Percentiles rank a stretch among this genome's conserved stretches.
Conservation (phyloP, 495 filamentous ascomycete genomes). For the Aspergillus asperescens region DNA sequence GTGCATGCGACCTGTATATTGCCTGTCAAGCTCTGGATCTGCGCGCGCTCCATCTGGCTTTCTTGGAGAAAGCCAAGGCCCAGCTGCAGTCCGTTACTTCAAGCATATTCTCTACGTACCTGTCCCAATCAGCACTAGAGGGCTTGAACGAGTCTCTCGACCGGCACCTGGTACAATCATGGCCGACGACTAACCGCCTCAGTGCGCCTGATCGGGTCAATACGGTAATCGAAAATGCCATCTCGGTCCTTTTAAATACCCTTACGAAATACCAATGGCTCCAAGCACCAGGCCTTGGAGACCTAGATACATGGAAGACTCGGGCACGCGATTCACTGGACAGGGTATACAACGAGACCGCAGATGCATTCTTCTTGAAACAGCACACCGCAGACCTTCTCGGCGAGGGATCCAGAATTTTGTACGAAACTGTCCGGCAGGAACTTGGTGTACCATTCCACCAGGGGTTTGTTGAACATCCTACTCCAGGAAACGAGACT, state of each 20-base stretch:
- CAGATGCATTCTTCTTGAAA: conserved; percentile 10
- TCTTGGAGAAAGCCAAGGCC: conserved; percentile 12
- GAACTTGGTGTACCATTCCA: conserved; percentile 26
- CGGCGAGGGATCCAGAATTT: conserved; percentile 15
- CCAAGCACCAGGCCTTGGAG: conserved; percentile 1
- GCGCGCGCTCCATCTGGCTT: conserved; percentile 29
- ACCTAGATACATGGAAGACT: conserved; percentile 16
- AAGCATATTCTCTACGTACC: neutral
- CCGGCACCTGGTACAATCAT: neutral
- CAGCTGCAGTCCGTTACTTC: conserved; percentile 3
- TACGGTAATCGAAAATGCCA: conserved; percentile 11
- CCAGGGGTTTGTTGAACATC: conserved; percentile 28
- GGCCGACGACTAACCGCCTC: conserved; percentile 22
- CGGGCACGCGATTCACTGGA: conserved; percentile 7
- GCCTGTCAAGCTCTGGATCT: conserved; percentile 46
- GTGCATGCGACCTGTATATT: conserved; percentile 46
- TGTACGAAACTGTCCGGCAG: conserved; percentile 22
- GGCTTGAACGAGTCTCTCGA: neutral
- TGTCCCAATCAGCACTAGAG: neutral
- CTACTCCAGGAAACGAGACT: conserved; percentile 8
- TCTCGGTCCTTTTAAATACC: conserved; percentile 13
- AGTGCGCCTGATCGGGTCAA: conserved; percentile 45
- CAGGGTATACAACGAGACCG: conserved; percentile 12
- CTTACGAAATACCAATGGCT: neutral
- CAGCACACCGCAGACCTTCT: conserved; percentile 22